Evolutionary conservation across 2,329 filamentous ascomycete species (phyloP).

Genomic region (Apiospora sp.): DNA sequence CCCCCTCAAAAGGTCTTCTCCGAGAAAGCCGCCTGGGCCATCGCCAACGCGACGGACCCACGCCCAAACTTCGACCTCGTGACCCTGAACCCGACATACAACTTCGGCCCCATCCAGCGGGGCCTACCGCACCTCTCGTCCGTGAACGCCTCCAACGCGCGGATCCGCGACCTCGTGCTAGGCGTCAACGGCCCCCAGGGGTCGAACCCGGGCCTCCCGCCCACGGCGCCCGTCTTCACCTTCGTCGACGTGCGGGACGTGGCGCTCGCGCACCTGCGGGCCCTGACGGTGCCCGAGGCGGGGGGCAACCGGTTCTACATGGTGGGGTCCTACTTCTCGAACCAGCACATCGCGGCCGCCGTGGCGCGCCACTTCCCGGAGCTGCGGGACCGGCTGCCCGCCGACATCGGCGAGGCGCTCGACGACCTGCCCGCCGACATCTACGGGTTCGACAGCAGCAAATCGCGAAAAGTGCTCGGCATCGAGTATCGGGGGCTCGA

Average conservation of each 20-base stretch:
- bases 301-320: constrained; percentile 71
- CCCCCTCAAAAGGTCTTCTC: constrained; percentile 63
- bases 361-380: constrained; percentile 64
- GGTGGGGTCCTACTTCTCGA: constrained; percentile 66
- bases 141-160: constrained; percentile 77
- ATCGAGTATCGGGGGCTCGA: constrained; percentile 66
- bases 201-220: constrained; percentile 62
- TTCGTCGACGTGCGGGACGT: constrained; percentile 71
- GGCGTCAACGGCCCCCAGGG: constrained; percentile 52
- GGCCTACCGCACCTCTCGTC: constrained; percentile 68
- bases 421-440: constrained; percentile 55
- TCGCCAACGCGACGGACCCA: constrained; percentile 56
- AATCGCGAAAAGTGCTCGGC: constrained; percentile 63
- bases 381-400: constrained; percentile 56
- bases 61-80: constrained; percentile 66
- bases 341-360: constrained; percentile 64
- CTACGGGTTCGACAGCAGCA: constrained; percentile 63
- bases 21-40: constrained; percentile 72
- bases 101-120: constrained; percentile 70
- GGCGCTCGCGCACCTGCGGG: constrained; percentile 68
- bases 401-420: constrained; percentile 46
- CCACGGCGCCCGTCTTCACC: constrained; percentile 63
- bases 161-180: constrained; percentile 68
- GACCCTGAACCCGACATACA: constrained; percentile 68
- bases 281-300: constrained; percentile 62